Base-by-base conservation (phyloP, 208 protist species). In the Leishmania martiniquensis region DNA sequence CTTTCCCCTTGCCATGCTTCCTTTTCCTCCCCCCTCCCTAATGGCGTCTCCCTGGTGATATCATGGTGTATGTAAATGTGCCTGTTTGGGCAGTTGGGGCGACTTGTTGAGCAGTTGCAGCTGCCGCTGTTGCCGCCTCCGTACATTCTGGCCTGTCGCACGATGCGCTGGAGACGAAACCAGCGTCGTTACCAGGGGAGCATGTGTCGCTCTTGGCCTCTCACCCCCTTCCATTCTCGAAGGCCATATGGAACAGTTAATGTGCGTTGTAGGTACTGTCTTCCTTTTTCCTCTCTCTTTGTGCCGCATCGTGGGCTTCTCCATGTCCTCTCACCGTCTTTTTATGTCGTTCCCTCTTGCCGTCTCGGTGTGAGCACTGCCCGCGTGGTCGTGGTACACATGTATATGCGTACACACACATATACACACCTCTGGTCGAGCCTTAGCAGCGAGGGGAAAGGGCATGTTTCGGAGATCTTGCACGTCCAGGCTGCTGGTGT, bases 391-490 rank as follows among this genome's bases (percentile, higher is more conserved):
- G 44, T 68, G 63, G 47, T 6, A 45, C 57, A 63, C 63, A 49
- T 39, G 47, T 12, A 1, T 39, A 68, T 39, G 29, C 63, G n/a
- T 29, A 63, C 29, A 3, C 57, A 63, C 63, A 49, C 63, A 68
- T 12, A 1, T 39, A 68, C 63, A 47, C 63, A 68, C 63, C 39
- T 68, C 63, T 42, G 22, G 15, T 68, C 63, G 39, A 68, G 1
- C 34, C 32, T 68, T 47, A 57, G 45, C 7, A 39, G 13, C 29
- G 67, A 51, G 69, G 37, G 32, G 49, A 32, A 20, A 42, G 2
- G 51, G 62, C 34, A 72, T 80, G 76, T 39, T 77, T 13, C 74
- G 10, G 34, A 47, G 59, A 39, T 76, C 77, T 1, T 42, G 17
- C 10, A 13, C 47, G 32, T 34, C n/a, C 52, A 45, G 55, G 44